Evolutionary conservation across 768 basidiomycete genomes (phyloP).

Genomic region (Mycena capillaripes): DNA sequence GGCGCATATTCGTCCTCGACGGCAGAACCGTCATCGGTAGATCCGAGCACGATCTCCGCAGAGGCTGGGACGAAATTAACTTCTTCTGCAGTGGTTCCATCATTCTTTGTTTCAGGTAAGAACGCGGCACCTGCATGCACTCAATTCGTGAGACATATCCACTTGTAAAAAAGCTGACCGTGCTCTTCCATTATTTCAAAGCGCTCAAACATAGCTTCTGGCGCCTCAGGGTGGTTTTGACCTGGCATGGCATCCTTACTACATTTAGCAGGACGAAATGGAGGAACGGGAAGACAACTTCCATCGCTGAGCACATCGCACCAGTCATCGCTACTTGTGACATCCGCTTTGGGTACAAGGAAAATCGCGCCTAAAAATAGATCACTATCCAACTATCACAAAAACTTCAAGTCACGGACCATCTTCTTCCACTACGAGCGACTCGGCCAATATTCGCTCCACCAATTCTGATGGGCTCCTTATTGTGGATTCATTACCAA

Average conservation of each 20-base stretch:
- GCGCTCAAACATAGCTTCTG: not conserved
- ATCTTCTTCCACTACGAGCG: not conserved
- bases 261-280: not conserved
- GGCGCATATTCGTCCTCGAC: constrained; percentile 8
- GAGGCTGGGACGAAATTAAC: too few relatives aligned
- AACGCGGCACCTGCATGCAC: too few relatives aligned
- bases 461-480: not conserved
- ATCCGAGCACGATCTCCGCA: not conserved
- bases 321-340: too few relatives aligned
- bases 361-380: not conserved
- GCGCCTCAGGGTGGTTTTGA: not conserved
- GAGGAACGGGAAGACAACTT: not conserved
- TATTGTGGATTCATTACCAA: not conserved
- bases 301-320: not conserved
- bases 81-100: too few relatives aligned
- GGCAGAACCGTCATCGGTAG: not conserved
- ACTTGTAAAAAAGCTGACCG: not conserved
- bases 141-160: too few relatives aligned
- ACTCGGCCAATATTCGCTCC: not conserved
- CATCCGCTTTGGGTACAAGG: not conserved
- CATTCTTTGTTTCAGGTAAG: too few relatives aligned
- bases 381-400: not conserved
- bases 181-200: not conserved
- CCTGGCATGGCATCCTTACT: not conserved
- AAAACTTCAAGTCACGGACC: constrained; percentile 2